These are phyloP conservation scores for Curvularia sp. DNA, from an alignment of 2,329 filamentous ascomycete species.

Conservation along the genomic window DNA sequence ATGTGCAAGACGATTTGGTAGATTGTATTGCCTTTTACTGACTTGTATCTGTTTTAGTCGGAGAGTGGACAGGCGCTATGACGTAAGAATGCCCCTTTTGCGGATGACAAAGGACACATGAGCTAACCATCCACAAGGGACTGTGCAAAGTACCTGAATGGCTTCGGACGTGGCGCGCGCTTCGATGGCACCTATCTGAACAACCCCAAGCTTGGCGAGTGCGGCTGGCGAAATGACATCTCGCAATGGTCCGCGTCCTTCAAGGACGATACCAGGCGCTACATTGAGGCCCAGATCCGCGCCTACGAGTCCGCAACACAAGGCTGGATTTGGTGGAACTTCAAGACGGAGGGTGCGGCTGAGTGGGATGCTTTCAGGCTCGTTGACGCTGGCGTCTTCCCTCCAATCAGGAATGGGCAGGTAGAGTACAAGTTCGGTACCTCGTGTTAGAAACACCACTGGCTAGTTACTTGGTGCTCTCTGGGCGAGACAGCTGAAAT, in stretches of 20 bases:
- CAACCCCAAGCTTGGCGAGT: slow-evolving; percentile 61
- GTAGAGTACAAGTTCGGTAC: slow-evolving; percentile 34
- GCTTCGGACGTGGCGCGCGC: slow-evolving; percentile 65
- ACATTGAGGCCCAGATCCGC: slow-evolving; percentile 63
- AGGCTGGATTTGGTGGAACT: slow-evolving; percentile 67
- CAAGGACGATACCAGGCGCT: slow-evolving; percentile 58
- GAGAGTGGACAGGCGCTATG: slow-evolving; percentile 73
- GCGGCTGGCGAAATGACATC: slow-evolving; percentile 59
- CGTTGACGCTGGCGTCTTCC: slow-evolving; percentile 61
- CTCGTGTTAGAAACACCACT: slow-evolving; percentile 25
- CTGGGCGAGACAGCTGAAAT: not conserved
- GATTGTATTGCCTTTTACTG: not conserved
- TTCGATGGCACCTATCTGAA: slow-evolving; percentile 64
- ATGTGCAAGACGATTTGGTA: not conserved
- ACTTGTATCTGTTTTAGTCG: slow-evolving; percentile 57
- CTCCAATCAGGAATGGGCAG: slow-evolving; percentile 35
- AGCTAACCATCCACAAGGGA: slow-evolving; percentile 43
- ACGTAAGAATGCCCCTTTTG: slow-evolving; percentile 49
- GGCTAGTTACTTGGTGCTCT: slow-evolving; percentile 3
- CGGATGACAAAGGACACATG: not conserved
- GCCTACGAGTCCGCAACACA: slow-evolving; percentile 60
- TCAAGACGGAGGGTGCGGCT: slow-evolving; percentile 62
- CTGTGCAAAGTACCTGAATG: slow-evolving; percentile 61
- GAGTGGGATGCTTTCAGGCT: slow-evolving; percentile 63
- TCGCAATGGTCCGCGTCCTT: slow-evolving; percentile 56